phyloP scores from a whole-genome alignment of 768 basidiomycete genomes.

The Russula ochroleuca region DNA sequence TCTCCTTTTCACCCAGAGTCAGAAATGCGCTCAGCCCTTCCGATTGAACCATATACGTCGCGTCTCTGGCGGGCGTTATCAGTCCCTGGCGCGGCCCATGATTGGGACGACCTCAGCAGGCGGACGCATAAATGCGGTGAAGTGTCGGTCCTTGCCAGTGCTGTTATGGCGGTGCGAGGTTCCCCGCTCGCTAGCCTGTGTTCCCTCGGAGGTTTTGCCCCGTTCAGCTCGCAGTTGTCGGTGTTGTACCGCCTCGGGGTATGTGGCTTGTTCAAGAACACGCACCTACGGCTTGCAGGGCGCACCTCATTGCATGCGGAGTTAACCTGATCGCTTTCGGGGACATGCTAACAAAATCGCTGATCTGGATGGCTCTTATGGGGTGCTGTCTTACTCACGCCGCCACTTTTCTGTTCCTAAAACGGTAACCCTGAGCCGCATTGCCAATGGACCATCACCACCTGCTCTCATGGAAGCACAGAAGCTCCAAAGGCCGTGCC shows the following conservation, averaged over 20 bases:
- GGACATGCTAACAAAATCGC: constrained; percentile 12
- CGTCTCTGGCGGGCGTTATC: neutral
- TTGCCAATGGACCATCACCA: neutral
- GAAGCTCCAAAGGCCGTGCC: neutral
- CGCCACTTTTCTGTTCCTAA: neutral
- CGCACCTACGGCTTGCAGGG: constrained; percentile 11
- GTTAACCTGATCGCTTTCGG: constrained; percentile 1
- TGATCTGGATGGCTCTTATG: constrained; percentile 6
- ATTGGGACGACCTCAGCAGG: neutral
- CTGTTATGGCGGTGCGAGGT: neutral
- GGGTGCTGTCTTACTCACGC: constrained; percentile 5
- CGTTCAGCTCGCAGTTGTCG: neutral
- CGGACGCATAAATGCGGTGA: neutral
- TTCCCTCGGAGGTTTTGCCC: neutral
- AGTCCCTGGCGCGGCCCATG: too few species aligned
- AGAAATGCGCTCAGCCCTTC: neutral
- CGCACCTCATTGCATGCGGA: constrained; percentile 12
- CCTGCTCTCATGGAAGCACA: constrained; percentile 4
- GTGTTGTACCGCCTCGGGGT: neutral
- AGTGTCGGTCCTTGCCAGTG: neutral
- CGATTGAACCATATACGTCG: neutral
- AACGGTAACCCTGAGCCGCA: constrained; percentile 24
- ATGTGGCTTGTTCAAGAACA: constrained; percentile 7
- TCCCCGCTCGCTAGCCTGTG: neutral
- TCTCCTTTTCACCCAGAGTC: too few species aligned